Conservation (phyloP, 2,329 filamentous ascomycete species). For the Hypoxylon sp. region DNA sequence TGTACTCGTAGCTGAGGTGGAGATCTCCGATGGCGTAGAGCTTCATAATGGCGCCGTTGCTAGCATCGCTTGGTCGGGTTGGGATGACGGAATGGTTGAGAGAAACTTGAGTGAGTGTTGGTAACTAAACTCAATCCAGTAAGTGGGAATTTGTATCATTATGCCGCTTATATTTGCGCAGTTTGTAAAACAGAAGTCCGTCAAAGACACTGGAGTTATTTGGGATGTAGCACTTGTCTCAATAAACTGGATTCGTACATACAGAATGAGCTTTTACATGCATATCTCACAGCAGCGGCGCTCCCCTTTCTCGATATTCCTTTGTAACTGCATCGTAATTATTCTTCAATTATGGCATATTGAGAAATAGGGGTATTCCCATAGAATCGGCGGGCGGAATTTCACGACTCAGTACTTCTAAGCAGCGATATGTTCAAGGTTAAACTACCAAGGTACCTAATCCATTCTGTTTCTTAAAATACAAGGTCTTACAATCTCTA, state of each 20-base stretch:
- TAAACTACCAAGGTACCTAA: not conserved
- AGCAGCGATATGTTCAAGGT: not conserved
- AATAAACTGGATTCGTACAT: not conserved
- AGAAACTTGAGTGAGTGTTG: constrained; percentile 3
- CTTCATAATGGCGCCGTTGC: constrained; percentile 43
- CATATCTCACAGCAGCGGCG: not conserved
- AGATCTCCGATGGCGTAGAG: constrained; percentile 57
- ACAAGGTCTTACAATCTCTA: constrained; percentile 24
- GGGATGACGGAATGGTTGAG: constrained; percentile 13
- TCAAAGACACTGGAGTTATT: constrained; percentile 4
- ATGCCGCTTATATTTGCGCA: constrained; percentile 24
- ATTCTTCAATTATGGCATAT: not conserved
- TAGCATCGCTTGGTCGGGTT: constrained; percentile 7
- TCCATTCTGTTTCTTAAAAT: constrained; percentile 23
- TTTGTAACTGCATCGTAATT: not conserved
- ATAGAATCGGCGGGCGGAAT: not conserved
- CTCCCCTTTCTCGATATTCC: not conserved
- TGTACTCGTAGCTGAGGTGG: constrained; percentile 54
- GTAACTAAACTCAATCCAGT: constrained; percentile 10
- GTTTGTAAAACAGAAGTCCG: not conserved
- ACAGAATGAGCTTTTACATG: not conserved
- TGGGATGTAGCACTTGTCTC: not conserved
- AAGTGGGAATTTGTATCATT: constrained; percentile 20
- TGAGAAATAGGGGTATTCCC: constrained; percentile 1
- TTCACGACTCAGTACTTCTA: not conserved